These are phyloP conservation scores for Sonneratia alba DNA, from an alignment of 345 rosid genomes.

Conservation along the genomic window DNA sequence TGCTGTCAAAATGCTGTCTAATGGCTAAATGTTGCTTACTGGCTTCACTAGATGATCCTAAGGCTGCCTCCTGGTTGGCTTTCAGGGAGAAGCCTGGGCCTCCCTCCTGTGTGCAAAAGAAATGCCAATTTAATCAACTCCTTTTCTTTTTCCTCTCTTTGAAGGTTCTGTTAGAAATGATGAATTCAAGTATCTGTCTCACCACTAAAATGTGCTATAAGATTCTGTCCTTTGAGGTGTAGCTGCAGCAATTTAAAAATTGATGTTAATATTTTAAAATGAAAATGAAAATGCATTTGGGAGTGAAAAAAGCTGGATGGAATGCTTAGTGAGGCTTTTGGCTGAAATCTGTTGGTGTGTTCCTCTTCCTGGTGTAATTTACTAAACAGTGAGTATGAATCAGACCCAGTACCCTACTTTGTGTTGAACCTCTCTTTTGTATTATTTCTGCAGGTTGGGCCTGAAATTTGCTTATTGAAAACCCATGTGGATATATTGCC, in stretches of 20 bases:
- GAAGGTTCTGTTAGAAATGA: neutral
- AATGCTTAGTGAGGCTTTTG: neutral
- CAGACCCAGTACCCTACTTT: neutral
- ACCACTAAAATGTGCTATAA: neutral
- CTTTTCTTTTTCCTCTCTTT: neutral
- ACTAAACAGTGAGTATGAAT: neutral
- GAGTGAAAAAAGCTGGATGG: neutral
- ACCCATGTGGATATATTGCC: slow-evolving; percentile 94
- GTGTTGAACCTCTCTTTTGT: neutral
- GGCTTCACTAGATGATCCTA: neutral
- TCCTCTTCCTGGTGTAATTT: neutral
- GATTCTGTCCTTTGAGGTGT: neutral
- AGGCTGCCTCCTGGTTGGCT: neutral
- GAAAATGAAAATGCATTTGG: neutral
- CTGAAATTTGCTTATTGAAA: slow-evolving; percentile 86
- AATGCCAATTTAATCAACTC: neutral
- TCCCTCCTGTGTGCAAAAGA: too few relatives aligned
- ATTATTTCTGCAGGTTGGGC: slow-evolving; percentile 62
- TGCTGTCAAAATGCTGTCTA: neutral
- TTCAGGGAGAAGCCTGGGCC: neutral
- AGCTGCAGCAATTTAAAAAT: neutral
- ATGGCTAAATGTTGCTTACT: neutral
- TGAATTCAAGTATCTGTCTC: neutral
- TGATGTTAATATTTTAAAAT: neutral
- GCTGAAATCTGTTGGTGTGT: neutral